Percentiles rank a stretch among this genome's conserved stretches.
Evolutionary conservation across 495 filamentous ascomycete genomes (phyloP).

Genomic region (Podospora conica): DNA sequence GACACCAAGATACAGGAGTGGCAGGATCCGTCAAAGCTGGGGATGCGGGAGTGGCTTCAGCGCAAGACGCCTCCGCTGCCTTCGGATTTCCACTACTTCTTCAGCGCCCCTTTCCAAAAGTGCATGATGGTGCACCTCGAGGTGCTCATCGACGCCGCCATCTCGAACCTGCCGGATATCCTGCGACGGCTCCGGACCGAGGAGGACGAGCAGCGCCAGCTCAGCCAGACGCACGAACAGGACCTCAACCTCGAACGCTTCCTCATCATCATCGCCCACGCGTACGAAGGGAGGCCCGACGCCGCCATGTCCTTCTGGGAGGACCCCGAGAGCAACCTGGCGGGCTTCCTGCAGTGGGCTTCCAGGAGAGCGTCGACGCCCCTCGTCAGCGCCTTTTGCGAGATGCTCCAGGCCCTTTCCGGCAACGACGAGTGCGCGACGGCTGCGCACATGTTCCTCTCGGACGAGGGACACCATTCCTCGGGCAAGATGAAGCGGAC

Average conservation of each 20-base stretch:
- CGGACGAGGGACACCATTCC: conserved; percentile 72
- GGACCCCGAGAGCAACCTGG: conserved; percentile 80
- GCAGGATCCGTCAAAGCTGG: conserved; percentile 71
- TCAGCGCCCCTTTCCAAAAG: conserved; percentile 57
- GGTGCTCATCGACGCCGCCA: conserved; percentile 78
- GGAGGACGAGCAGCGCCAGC: conserved; percentile 77
- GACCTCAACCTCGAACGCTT: conserved; percentile 84
- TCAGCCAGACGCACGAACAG: conserved; percentile 66
- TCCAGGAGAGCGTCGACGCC: conserved; percentile 88
- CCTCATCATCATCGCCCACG: conserved; percentile 82
- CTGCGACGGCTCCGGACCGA: conserved; percentile 79
- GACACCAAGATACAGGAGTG: conserved; percentile 65
- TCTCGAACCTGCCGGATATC: conserved; percentile 90
- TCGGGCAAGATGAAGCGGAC: conserved; percentile 71
- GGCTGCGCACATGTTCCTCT: conserved; percentile 77
- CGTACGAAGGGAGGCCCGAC: conserved; percentile 77
- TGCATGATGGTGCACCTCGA: conserved; percentile 76
- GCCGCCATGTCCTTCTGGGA: conserved; percentile 83
- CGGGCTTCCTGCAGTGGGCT: conserved; percentile 93
- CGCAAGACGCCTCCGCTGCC: conserved; percentile 63
- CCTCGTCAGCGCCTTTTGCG: conserved; percentile 88
- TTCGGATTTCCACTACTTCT: conserved; percentile 50
- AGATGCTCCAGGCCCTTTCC: conserved; percentile 83
- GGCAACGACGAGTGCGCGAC: conserved; percentile 71
- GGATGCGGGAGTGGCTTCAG: conserved; percentile 69